phyloP scores from a whole-genome alignment of 2,329 filamentous ascomycete genomes.

The Beauveria sp. region DNA sequence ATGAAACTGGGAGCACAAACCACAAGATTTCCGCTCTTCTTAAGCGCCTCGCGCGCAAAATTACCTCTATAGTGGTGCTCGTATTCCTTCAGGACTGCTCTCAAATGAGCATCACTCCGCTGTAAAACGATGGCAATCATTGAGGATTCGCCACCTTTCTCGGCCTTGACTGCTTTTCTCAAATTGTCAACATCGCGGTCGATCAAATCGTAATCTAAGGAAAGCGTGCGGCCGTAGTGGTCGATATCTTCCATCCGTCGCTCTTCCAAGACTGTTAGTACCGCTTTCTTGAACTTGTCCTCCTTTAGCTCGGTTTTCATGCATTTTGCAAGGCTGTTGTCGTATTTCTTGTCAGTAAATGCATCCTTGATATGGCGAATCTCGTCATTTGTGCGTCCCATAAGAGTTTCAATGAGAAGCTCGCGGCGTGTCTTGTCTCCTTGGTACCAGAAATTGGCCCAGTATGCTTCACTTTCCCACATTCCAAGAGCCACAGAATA shows the following conservation, averaged over 20 bases:
- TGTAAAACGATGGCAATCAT: conserved; percentile 82
- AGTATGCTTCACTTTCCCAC: conserved; percentile 93
- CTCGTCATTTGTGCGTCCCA: conserved; percentile 85
- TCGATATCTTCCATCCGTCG: conserved; percentile 75
- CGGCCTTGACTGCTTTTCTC: conserved; percentile 57
- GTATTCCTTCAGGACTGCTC: conserved; percentile 72
- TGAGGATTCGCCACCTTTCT: conserved; percentile 76
- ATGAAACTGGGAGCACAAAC: conserved; percentile 48
- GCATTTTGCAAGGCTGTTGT: conserved; percentile 70
- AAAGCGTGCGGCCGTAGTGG: conserved; percentile 49
- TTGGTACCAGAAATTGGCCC: conserved; percentile 98
- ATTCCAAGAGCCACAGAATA: conserved; percentile 83
- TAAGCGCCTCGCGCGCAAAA: conserved; percentile 80
- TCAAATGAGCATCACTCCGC: conserved; percentile 72
- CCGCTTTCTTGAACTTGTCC: conserved; percentile 89
- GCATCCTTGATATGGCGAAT: conserved; percentile 78
- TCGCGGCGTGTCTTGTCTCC: conserved; percentile 76
- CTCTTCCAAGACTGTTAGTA: conserved; percentile 77
- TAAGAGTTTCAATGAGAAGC: conserved; percentile 84
- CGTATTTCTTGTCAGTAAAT: conserved; percentile 89
- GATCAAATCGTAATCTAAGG: conserved; percentile 52
- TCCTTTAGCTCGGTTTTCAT: conserved; percentile 91
- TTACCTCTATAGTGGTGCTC: conserved; percentile 67
- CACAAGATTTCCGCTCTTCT: conserved; percentile 85
- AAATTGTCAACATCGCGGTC: conserved; percentile 67